phyloP scores from a whole-genome alignment of 2,329 filamentous ascomycete genomes.

The Aspergillus aculeatus region DNA sequence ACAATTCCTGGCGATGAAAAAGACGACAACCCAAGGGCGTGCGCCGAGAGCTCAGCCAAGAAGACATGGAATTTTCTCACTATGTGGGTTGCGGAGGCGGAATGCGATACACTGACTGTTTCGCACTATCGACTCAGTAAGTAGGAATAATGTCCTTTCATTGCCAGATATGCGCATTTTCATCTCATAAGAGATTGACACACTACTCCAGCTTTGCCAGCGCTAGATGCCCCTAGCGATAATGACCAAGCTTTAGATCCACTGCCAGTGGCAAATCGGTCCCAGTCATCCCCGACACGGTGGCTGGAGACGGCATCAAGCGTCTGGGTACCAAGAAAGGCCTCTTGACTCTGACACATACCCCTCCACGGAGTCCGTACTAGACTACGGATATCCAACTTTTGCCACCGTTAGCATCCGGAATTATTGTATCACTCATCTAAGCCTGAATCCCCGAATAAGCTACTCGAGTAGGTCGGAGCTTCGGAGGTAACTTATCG shows the following conservation, averaged over 20 bases:
- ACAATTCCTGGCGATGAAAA: too few species aligned
- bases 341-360: not conserved
- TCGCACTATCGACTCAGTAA: not conserved
- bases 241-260: not conserved
- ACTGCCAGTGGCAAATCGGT: conserved; percentile 2
- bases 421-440: not conserved
- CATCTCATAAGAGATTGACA: not conserved
- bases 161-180: not conserved
- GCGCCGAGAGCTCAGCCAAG: too few species aligned
- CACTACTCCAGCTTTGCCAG: not conserved
- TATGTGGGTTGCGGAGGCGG: too few species aligned
- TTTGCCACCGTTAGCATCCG: not conserved
- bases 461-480: not conserved
- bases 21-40: too few species aligned
- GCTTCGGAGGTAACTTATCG: not conserved
- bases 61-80: too few species aligned
- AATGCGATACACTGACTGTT: not conserved
- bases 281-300: not conserved
- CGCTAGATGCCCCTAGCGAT: not conserved
- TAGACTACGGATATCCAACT: not conserved
- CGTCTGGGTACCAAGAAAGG: not conserved
- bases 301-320: not conserved
- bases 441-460: not conserved
- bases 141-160: not conserved
- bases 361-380: not conserved